phyloP scores from a whole-genome alignment of 2,329 filamentous ascomycete genomes.

The Hortaea werneckii region DNA sequence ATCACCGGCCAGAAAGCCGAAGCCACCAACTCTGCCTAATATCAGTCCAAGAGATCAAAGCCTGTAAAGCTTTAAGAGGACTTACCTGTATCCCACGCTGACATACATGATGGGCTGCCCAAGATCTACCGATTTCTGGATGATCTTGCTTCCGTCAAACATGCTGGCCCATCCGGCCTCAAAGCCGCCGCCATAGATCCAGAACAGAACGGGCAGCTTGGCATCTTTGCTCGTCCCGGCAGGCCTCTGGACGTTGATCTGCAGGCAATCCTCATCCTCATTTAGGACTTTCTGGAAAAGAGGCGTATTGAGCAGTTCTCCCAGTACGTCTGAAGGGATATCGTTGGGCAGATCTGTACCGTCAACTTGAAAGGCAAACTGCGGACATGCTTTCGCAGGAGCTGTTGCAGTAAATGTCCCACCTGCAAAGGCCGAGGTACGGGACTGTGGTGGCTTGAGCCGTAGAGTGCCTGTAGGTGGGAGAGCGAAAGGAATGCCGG shows the following conservation, averaged over 20 bases:
- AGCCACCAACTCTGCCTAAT: constrained; percentile 21
- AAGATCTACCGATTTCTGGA: constrained; percentile 33
- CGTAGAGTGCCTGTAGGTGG: constrained; percentile 57
- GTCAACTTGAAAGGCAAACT: constrained; percentile 53
- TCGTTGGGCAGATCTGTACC: constrained; percentile 6
- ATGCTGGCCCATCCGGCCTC: constrained; percentile 29
- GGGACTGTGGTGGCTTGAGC: constrained; percentile 56
- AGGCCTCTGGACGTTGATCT: constrained; percentile 29
- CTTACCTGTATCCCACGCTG: constrained; percentile 56
- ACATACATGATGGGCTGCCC: constrained; percentile 64
- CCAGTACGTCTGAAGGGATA: constrained; percentile 28
- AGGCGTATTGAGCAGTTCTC: constrained; percentile 29
- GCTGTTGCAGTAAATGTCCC: constrained; percentile 54
- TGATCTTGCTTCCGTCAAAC: constrained; percentile 33
- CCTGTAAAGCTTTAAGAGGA: not conserved
- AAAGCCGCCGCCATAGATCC: constrained; percentile 39
- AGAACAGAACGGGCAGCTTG: constrained; percentile 39
- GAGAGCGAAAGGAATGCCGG: constrained; percentile 65
- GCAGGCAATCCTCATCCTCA: constrained; percentile 34
- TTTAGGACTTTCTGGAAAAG: constrained; percentile 28
- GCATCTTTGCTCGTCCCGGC: constrained; percentile 25
- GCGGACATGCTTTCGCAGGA: constrained; percentile 55
- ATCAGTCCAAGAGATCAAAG: not conserved
- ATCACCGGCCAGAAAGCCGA: constrained; percentile 25
- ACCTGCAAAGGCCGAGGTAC: constrained; percentile 40